Conservation (phyloP, 306 rosid species). For the Argentina anserina region DNA sequence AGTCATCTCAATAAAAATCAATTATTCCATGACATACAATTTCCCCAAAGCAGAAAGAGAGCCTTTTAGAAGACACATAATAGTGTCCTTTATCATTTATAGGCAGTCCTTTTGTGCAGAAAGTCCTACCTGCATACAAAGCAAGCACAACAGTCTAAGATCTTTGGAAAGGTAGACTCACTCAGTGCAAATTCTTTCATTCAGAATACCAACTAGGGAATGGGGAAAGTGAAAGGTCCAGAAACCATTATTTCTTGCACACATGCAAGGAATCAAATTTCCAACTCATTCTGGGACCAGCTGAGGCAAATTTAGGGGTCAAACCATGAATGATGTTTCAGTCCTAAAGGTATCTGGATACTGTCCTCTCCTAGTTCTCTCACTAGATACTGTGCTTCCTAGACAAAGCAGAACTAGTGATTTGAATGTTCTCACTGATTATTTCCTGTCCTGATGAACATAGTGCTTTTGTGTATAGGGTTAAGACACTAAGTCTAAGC, state of each 20-base stretch:
- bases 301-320: conserved; percentile 7
- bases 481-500: neutral
- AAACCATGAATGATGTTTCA: conserved; percentile 13
- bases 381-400: conserved; percentile 7
- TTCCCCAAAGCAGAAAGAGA: neutral
- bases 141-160: conserved; percentile 19
- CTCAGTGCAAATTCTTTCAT: conserved; percentile 8
- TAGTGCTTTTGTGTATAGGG: neutral
- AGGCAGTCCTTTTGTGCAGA: conserved; percentile 12
- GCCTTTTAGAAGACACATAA: neutral
- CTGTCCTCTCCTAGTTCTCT: neutral
- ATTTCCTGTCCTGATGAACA: neutral
- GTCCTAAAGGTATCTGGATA: neutral
- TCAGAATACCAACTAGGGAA: conserved; percentile 6
- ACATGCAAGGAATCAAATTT: conserved; percentile 17
- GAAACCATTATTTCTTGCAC: conserved; percentile 13
- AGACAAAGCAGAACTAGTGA: too few relatives aligned
- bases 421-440: neutral
- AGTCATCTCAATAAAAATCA: neutral
- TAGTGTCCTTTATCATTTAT: neutral
- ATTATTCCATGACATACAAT: neutral
- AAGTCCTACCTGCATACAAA: conserved; percentile 13
- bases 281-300: conserved; percentile 18
- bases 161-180: conserved; percentile 15
- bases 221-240: neutral